A percentile compares a stretch with the other conserved stretches of the same genome.
Conservation (phyloP, 768 basidiomycete genomes). For the Chlorophyllum brunneum region DNA sequence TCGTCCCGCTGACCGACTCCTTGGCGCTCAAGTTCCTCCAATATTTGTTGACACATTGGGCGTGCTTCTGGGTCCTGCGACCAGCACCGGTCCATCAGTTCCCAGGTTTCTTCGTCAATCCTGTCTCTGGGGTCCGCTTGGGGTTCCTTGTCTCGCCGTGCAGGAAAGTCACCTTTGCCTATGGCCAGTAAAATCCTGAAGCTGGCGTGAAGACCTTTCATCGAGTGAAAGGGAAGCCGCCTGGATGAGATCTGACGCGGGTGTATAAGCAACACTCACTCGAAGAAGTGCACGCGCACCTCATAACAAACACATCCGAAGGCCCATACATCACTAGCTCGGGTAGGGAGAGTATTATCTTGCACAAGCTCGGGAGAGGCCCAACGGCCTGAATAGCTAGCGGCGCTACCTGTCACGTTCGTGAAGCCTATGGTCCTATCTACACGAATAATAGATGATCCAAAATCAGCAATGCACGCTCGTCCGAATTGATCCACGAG, state of each 20-base stretch:
- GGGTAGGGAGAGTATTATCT: not conserved
- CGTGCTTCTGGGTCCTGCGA: too few relatives aligned
- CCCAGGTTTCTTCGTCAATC: too few relatives aligned
- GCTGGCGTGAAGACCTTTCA: too few relatives aligned
- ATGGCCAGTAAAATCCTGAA: too few relatives aligned
- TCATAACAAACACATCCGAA: too few relatives aligned
- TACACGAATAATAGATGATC: conserved; percentile 6
- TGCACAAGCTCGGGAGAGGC: conserved; percentile 16
- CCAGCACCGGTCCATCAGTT: too few relatives aligned
- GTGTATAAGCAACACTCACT: not conserved
- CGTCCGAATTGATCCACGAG: conserved; percentile 8
- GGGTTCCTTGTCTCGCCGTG: too few relatives aligned
- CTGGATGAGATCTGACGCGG: conserved; percentile 11
- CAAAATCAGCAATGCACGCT: too few relatives aligned
- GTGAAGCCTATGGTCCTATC: conserved; percentile 6
- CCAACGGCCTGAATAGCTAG: conserved; percentile 12
- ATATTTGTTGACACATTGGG: not conserved
- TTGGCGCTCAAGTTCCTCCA: too few relatives aligned
- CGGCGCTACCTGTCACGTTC: not conserved
- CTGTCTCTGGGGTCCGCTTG: too few relatives aligned
- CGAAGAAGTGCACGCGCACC: conserved; percentile 15
- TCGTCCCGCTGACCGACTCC: too few relatives aligned
- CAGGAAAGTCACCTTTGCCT: too few relatives aligned
- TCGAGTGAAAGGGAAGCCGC: conserved; percentile 18
- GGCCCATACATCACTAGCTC: conserved; percentile 17